Percentiles rank a stretch among this genome's conserved stretches.
phyloP scores from a whole-genome alignment of 805 yeast species.

The Wickerhamiella vanderwaltii region DNA sequence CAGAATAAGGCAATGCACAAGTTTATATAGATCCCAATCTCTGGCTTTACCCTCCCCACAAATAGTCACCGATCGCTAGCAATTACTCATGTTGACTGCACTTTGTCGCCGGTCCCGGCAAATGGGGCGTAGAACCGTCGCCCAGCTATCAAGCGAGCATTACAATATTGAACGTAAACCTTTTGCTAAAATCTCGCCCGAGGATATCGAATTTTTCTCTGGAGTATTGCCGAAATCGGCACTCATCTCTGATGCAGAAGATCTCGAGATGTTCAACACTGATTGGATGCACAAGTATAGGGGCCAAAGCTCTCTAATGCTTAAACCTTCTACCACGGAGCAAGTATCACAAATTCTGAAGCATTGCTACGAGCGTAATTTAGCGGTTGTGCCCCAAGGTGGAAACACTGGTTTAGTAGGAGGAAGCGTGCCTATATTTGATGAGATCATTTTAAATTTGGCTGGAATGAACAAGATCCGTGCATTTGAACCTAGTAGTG shows the following conservation, averaged over 20 bases:
- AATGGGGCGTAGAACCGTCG: not conserved
- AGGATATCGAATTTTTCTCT: conserved; percentile 51
- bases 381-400: conserved; percentile 92
- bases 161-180: conserved; percentile 42
- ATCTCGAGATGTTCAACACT: conserved; percentile 60
- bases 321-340: conserved; percentile 68
- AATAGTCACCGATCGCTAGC: no score
- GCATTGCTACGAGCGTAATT: conserved; percentile 61
- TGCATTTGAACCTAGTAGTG: conserved; percentile 66
- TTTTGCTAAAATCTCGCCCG: conserved; percentile 41
- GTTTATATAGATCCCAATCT: no score
- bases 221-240: conserved; percentile 34
- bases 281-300: conserved; percentile 91
- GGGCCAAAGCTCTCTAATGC: conserved; percentile 67
- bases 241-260: conserved; percentile 43
- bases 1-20: no score
- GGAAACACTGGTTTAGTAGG: conserved; percentile 96
- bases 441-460: conserved; percentile 67
- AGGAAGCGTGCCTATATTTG: conserved; percentile 85
- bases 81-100: conserved; percentile 3
- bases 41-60: no score
- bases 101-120: not conserved
- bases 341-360: conserved; percentile 65
- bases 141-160: conserved; percentile 52
- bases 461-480: conserved; percentile 63